phyloP scores from a whole-genome alignment of 106 monocot genomes.

The Dioscorea zingiberensis region DNA sequence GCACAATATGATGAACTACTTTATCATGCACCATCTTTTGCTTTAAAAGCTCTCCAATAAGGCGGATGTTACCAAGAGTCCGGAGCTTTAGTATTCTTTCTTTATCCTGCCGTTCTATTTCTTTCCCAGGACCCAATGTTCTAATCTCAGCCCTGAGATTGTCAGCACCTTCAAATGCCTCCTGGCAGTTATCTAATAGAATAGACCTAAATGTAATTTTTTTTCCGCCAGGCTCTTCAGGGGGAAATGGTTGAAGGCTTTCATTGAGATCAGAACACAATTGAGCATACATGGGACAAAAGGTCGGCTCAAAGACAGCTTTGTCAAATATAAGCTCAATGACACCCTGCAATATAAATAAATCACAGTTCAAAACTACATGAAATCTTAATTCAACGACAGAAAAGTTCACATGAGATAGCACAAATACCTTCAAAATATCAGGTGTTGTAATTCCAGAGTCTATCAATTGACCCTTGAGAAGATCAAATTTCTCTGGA shows the following conservation, averaged over 20 bases:
- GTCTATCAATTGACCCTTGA: conserved; percentile 72
- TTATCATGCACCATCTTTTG: conserved; percentile 69
- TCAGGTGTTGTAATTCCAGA: conserved; percentile 67
- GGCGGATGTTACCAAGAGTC: conserved; percentile 75
- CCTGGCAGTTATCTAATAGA: conserved; percentile 89
- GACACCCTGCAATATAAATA: conserved; percentile 27
- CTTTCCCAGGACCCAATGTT: conserved; percentile 54
- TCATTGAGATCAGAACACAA: conserved; percentile 64
- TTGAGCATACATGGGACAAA: conserved; percentile 72
- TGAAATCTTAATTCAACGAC: not conserved
- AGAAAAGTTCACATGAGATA: not conserved
- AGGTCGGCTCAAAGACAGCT: conserved; percentile 75
- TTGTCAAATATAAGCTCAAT: conserved; percentile 67
- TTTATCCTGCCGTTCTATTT: conserved; percentile 51
- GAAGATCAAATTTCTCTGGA: conserved; percentile 87
- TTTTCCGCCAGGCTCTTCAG: conserved; percentile 67
- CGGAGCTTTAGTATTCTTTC: conserved; percentile 69
- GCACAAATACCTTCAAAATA: conserved; percentile 50
- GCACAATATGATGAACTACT: conserved; percentile 76
- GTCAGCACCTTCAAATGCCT: conserved; percentile 90
- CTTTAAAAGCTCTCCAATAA: conserved; percentile 72
- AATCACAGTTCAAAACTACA: not conserved
- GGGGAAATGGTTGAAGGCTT: conserved; percentile 45
- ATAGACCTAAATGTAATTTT: conserved; percentile 84
- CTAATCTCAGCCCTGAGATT: conserved; percentile 44